These are phyloP conservation scores for Chaetothyriales sp. DNA, from an alignment of 2,329 filamentous ascomycete genomes.

Conservation along the genomic window DNA sequence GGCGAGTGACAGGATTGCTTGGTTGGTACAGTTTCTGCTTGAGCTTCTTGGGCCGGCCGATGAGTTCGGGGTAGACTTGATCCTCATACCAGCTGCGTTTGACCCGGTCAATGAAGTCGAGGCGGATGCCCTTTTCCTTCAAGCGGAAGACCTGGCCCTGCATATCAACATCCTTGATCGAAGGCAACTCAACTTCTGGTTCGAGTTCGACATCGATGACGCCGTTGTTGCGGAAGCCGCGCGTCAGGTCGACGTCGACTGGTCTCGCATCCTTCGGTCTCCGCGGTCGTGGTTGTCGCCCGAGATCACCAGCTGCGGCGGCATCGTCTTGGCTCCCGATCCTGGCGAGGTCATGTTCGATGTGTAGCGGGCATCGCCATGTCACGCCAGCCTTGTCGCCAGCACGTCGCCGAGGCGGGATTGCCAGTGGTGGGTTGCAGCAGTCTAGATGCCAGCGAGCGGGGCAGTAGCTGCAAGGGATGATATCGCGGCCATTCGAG, in stretches of 20 bases:
- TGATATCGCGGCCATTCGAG: conserved; percentile 53
- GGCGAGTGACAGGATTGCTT: conserved; percentile 6
- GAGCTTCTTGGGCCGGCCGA: conserved; percentile 8
- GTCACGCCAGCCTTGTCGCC: conserved; percentile 44
- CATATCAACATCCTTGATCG: conserved; percentile 43
- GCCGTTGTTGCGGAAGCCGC: conserved; percentile 57
- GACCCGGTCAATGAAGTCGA: conserved; percentile 55
- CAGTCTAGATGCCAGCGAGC: conserved; percentile 88
- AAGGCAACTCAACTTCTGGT: conserved; percentile 27
- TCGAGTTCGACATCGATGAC: conserved; percentile 54
- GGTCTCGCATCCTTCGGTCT: conserved; percentile 35
- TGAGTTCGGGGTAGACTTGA: conserved; percentile 9
- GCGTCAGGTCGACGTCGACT: conserved; percentile 33
- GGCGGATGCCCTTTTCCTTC: conserved; percentile 48
- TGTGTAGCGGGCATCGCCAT: conserved; percentile 82
- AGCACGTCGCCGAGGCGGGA: conserved; percentile 47
- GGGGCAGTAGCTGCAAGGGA: conserved; percentile 71
- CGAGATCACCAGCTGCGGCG: conserved; percentile 12
- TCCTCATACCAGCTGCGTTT: conserved; percentile 29
- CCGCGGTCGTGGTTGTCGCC: conserved; percentile 31
- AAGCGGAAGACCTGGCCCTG: conserved; percentile 53
- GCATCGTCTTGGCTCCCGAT: conserved; percentile 34
- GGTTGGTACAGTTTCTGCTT: conserved; percentile 8
- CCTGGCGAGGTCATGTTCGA: conserved; percentile 55
- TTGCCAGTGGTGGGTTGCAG: conserved; percentile 65